Conservation (phyloP, 345 rosid species). For the Populus davidiana region DNA sequence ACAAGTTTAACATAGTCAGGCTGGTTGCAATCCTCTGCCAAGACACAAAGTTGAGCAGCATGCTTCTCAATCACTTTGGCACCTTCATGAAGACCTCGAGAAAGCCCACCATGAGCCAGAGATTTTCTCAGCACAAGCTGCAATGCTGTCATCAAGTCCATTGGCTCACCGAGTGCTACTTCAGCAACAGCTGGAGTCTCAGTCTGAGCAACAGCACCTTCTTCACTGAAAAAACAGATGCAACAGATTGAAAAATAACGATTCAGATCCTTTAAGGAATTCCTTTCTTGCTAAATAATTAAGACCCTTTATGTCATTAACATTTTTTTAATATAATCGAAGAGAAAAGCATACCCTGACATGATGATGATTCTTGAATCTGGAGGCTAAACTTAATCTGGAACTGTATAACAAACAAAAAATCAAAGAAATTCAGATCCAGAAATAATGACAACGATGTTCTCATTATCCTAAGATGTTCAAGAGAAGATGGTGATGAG, state of each 20-base stretch:
- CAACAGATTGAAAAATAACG: not conserved
- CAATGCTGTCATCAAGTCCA: constrained; percentile 73
- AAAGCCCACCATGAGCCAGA: constrained; percentile 62
- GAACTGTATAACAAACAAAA: not conserved
- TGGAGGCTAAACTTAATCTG: not conserved
- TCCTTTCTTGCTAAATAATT: not conserved
- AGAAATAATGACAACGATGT: not conserved
- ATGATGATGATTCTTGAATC: not conserved
- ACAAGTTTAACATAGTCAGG: constrained; percentile 78
- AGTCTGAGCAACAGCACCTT: constrained; percentile 41
- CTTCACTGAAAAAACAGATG: constrained; percentile 46
- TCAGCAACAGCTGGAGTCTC: constrained; percentile 29
- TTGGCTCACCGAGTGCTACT: constrained; percentile 54
- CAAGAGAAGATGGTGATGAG: not conserved
- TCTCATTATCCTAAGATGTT: not conserved
- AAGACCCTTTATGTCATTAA: not conserved
- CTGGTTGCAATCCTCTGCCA: constrained; percentile 88
- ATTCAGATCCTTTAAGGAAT: not conserved
- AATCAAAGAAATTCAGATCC: not conserved
- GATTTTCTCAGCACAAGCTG: constrained; percentile 78
- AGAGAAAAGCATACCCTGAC: not conserved
- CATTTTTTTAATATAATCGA: not conserved
- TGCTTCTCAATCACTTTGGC: constrained; percentile 82
- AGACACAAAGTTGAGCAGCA: constrained; percentile 59
- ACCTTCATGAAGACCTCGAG: constrained; percentile 70